Evolutionary conservation across 371 early-diverging fungal genomes (phyloP), one percentile per base, ranked within the genome.

Genomic region (Zychaea mexicana): DNA sequence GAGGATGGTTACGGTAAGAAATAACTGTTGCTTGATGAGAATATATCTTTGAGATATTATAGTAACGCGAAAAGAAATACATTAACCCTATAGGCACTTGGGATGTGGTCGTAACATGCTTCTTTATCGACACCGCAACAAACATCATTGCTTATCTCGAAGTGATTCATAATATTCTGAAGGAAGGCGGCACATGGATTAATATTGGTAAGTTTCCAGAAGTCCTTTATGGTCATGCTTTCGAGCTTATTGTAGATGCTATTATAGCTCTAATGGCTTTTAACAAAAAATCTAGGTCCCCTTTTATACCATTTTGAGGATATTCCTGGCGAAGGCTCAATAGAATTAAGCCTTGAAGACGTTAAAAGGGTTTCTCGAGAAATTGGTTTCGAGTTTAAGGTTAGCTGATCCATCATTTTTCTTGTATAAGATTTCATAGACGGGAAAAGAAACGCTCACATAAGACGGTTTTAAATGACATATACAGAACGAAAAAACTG

Each of bases 121-220:
- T 94, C 83, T 98, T 97, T 71, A 90, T 98, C 53, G 98, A 98
- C 69, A 97, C 98, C 0, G 97, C 97, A 21, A 91, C 93, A 66
- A 96, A 97, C 68, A 88, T 94, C 31, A 67, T 94, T 21, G 87
- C 91, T 26, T 97, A 97, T 66, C 71, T 98, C 33, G 92, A 93
- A 61, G 84, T 88, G 0, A 93, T 98, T 62, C 83, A 89, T 66
- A 71, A 84, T 17, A 74, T 87, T 13, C 72, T 98, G 59, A 91
- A 90, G 70, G 82, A 85, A 17, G 92, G 92, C 19, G 97, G 96
- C 1, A 74, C 88, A n/a, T 98, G 98, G 98, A 96, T 98, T 65
- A 97, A 98, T 70, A 77, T 92, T 42, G 95, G 94, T 87, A 82
- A 70, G 73, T 13, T 5, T 19, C 21, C 28, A 31, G 13, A 15